phyloP scores from a whole-genome alignment of 2,329 filamentous ascomycete species.

The Thielaviopsis populi region DNA sequence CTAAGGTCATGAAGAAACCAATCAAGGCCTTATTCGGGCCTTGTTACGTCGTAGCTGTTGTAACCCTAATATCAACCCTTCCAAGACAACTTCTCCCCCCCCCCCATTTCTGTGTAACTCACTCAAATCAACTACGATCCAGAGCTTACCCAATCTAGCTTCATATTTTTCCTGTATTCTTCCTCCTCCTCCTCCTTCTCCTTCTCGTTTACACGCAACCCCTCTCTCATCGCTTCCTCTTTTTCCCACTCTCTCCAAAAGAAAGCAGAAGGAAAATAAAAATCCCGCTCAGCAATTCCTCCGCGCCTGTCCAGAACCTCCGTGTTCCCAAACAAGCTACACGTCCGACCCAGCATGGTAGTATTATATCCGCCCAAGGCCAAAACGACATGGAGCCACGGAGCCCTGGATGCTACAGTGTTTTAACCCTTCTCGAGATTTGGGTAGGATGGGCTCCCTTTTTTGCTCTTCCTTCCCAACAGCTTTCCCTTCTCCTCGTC shows the following conservation, averaged over 20 bases:
- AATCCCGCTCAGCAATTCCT: neutral
- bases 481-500: neutral
- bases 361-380: too few species aligned
- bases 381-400: neutral
- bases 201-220: too few species aligned
- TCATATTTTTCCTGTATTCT: neutral
- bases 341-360: neutral
- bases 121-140: neutral
- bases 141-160: neutral
- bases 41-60: neutral
- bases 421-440: neutral
- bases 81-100: neutral
- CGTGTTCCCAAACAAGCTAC: constrained; percentile 1
- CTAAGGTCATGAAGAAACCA: neutral
- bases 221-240: neutral
- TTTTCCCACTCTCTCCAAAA: neutral
- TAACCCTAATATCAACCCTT: too few species aligned
- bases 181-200: neutral
- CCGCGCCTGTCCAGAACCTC: neutral
- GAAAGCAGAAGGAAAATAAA: neutral
- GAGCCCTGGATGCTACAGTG: neutral
- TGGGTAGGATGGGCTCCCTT: neutral
- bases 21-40: neutral
- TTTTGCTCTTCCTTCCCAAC: neutral
- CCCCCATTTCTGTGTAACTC: neutral